These are phyloP conservation scores for Penicillium parvum DNA, from an alignment of 495 filamentous ascomycete species.

Conservation along the genomic window DNA sequence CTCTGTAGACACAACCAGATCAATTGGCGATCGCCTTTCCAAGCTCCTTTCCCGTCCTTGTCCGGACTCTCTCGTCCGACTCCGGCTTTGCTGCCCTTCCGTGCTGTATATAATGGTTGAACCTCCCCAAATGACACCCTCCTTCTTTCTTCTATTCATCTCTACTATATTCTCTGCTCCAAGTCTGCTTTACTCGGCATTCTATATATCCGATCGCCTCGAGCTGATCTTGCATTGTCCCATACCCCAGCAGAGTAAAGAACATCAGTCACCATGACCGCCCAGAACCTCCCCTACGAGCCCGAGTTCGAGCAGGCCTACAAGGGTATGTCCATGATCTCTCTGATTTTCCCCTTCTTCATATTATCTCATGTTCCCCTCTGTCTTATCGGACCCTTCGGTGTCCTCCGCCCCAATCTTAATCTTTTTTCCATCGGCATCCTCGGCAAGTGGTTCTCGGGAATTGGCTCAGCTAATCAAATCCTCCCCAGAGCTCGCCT, in stretches of 20 bases:
- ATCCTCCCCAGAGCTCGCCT: slow-evolving; percentile 69
- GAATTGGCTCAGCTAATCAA: slow-evolving; percentile 22
- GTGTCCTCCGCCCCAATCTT: neutral
- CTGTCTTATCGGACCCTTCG: neutral
- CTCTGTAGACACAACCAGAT: too few species aligned
- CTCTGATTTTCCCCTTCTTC: slow-evolving; percentile 1
- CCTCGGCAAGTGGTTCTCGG: slow-evolving; percentile 25
- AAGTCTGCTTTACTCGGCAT: neutral
- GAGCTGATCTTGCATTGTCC: neutral
- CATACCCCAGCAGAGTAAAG: slow-evolving; percentile 8
- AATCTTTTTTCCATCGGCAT: slow-evolving; percentile 17
- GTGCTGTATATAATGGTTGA: slow-evolving; percentile 18
- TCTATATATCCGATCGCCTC: slow-evolving; percentile 7
- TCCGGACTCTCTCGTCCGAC: slow-evolving; percentile 30
- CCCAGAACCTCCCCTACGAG: slow-evolving; percentile 68
- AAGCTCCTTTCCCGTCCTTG: slow-evolving; percentile 11
- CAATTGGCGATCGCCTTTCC: slow-evolving; percentile 6
- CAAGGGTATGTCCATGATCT: slow-evolving; percentile 60
- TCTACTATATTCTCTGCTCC: slow-evolving; percentile 9
- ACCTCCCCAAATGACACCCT: slow-evolving; percentile 4
- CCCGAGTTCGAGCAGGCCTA: slow-evolving; percentile 99
- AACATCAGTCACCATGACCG: slow-evolving; percentile 54
- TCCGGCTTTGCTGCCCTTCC: slow-evolving; percentile 25
- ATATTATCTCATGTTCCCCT: neutral
- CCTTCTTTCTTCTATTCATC: slow-evolving; percentile 13